Evolutionary conservation across 192 early-diverging fungal genomes (phyloP).

Genomic region (Rhizophagus prolifer): DNA sequence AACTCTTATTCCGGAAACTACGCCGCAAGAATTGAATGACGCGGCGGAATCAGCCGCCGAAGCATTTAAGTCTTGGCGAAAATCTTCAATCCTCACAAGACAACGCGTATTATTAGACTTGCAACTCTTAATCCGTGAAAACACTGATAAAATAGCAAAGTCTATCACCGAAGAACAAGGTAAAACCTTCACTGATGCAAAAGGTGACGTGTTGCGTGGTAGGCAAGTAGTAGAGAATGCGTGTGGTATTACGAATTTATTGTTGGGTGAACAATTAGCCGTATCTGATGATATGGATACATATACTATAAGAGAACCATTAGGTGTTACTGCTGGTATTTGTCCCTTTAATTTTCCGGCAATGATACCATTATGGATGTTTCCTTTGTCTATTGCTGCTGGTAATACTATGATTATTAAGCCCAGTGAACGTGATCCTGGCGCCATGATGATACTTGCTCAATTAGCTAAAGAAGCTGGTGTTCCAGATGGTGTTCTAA

Average conservation of each 20-base stretch:
- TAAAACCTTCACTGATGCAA: slow-evolving; percentile 90
- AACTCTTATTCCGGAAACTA: slow-evolving; percentile 85
- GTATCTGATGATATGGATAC: slow-evolving; percentile 96
- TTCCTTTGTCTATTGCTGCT: slow-evolving; percentile 89
- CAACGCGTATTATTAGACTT: slow-evolving; percentile 92
- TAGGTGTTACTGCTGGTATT: slow-evolving; percentile 92
- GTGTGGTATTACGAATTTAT: slow-evolving; percentile 70
- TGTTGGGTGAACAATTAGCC: slow-evolving; percentile 81
- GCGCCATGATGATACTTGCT: slow-evolving; percentile 87
- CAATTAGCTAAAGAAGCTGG: slow-evolving; percentile 86
- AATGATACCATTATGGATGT: slow-evolving; percentile 95
- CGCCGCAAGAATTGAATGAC: slow-evolving; percentile 73
- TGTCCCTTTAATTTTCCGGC: slow-evolving; percentile 98
- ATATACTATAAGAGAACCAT: slow-evolving; percentile 87
- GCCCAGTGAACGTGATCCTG: slow-evolving; percentile 93
- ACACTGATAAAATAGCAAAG: slow-evolving; percentile 76
- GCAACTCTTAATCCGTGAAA: slow-evolving; percentile 76
- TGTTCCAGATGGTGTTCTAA: slow-evolving; percentile 87
- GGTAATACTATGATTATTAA: slow-evolving; percentile 93
- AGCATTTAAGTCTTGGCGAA: slow-evolving; percentile 86
- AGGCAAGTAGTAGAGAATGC: slow-evolving; percentile 89
- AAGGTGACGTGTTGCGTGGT: slow-evolving; percentile 89
- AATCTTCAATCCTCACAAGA: slow-evolving; percentile 77
- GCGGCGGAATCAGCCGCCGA: slow-evolving; percentile 68
- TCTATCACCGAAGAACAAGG: slow-evolving; percentile 90